Percentiles rank a stretch among this genome's conserved stretches.
Conservation (phyloP, 164 flowering plant species). For the Malania oleifera region DNA sequence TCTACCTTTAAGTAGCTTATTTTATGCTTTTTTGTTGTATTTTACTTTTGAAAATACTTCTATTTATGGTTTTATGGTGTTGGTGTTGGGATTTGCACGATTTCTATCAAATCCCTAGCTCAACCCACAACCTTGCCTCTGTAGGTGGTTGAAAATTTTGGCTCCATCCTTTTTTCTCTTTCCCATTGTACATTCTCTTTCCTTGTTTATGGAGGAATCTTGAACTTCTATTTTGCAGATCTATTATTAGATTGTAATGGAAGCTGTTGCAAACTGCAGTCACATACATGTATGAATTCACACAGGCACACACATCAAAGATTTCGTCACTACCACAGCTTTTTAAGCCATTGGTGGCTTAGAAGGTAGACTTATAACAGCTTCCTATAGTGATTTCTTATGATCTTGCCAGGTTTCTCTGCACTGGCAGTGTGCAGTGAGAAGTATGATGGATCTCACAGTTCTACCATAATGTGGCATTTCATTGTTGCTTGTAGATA, state of each 20-base stretch:
- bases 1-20: too few relatives aligned
- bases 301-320: neutral
- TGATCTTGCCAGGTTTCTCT: constrained; percentile 96
- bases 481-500: neutral
- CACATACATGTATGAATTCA: neutral
- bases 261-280: constrained; percentile 25
- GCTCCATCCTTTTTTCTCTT: neutral
- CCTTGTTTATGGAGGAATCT: neutral
- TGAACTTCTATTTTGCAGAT: neutral
- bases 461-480: neutral
- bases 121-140: too few relatives aligned
- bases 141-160: too few relatives aligned
- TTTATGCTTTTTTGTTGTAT: too few relatives aligned
- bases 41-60: too few relatives aligned
- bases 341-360: constrained; percentile 35
- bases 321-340: constrained; percentile 29
- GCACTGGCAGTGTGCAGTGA: constrained; percentile 98
- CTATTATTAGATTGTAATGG: constrained; percentile 13
- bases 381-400: constrained; percentile 51
- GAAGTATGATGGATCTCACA: constrained; percentile 98
- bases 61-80: too few relatives aligned
- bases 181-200: neutral
- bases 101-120: too few relatives aligned
- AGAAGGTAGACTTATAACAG: too few relatives aligned
- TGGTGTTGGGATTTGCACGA: too few relatives aligned